Evolutionary conservation across 306 rosid species (phyloP).

Genomic region (peach (Prunus persica)): Prunus_persica_NCBIv2 NC_034014.1:23383001-23383500

Average conservation of each 20-base stretch:
- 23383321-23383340: background rate
- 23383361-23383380: too few relatives aligned
- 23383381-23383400: too few relatives aligned
- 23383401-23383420: too few relatives aligned
- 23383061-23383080: slow-evolving; percentile 3
- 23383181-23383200: background rate
- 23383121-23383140: slow-evolving; percentile 1
- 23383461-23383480: too few relatives aligned
- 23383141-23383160: background rate
- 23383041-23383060: background rate
- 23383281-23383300: background rate
- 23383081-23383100: slow-evolving; percentile 11
- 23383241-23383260: too few relatives aligned
- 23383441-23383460: too few relatives aligned
- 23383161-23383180: slow-evolving; percentile 10
- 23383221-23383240: too few relatives aligned
- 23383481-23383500: too few relatives aligned
- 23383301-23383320: background rate
- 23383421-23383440: too few relatives aligned
- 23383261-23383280: too few relatives aligned
- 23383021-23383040: slow-evolving; percentile 6
- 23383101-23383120: background rate
- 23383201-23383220: background rate
- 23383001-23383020: background rate
- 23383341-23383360: too few relatives aligned